Conservation (phyloP, 495 filamentous ascomycete genomes). For the Penicillium bialowiezense region DNA sequence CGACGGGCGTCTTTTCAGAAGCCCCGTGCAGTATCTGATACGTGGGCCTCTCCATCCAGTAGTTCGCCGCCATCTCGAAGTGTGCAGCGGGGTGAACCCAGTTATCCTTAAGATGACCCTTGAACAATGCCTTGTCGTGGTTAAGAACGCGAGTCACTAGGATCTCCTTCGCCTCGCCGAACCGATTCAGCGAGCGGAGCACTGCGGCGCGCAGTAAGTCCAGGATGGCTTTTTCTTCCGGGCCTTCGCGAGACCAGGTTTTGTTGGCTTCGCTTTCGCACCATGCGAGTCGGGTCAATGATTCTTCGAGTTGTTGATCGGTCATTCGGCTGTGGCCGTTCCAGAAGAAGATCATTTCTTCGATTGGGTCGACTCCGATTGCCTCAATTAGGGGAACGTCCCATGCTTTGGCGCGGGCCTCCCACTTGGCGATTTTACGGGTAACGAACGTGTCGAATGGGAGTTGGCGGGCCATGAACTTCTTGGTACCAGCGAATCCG, state of each 20-base stretch:
- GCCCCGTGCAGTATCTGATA: constrained; percentile 33
- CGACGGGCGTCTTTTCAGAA: background rate
- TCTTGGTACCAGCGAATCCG: constrained; percentile 75
- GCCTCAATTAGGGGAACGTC: constrained; percentile 73
- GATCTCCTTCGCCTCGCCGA: constrained; percentile 60
- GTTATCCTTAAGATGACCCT: constrained; percentile 71
- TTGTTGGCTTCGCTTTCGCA: constrained; percentile 53
- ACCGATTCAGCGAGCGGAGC: constrained; percentile 57
- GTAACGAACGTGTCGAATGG: constrained; percentile 88
- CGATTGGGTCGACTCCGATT: constrained; percentile 75
- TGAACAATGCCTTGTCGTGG: constrained; percentile 67
- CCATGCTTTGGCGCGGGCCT: constrained; percentile 68
- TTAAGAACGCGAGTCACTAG: constrained; percentile 59
- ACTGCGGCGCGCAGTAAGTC: constrained; percentile 66
- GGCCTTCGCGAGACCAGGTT: constrained; percentile 54
- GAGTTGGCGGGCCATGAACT: constrained; percentile 82
- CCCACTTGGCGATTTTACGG: constrained; percentile 88
- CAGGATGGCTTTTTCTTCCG: constrained; percentile 73
- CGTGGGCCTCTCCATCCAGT: constrained; percentile 64
- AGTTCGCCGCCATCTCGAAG: constrained; percentile 83
- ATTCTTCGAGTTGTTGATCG: constrained; percentile 58
- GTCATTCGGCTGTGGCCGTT: constrained; percentile 77
- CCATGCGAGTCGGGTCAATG: constrained; percentile 65
- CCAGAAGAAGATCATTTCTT: constrained; percentile 99
- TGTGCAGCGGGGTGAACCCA: constrained; percentile 78